phyloP scores from a whole-genome alignment of 805 yeast species.

The Saccharomycopsis schoenii region DNA sequence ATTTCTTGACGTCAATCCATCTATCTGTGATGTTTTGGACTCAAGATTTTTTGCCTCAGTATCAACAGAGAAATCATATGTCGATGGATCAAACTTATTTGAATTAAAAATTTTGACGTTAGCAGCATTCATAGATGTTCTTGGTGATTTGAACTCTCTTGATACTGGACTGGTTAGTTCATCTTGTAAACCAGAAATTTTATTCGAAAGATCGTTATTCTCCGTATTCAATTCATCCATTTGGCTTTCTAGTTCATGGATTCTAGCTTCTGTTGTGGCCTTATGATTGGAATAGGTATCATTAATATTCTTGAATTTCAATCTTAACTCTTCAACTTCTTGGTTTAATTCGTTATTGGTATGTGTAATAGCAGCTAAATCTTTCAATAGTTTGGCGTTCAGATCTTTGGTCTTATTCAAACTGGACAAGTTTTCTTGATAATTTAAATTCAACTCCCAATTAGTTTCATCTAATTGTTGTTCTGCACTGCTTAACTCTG shows the following conservation, averaged over 20 bases:
- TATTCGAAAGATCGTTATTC: slow-evolving; percentile 46
- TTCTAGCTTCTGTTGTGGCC: slow-evolving; percentile 30
- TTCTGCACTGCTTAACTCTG: slow-evolving; percentile 29
- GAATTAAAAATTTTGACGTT: slow-evolving; percentile 20
- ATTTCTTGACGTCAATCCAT: slow-evolving; percentile 31
- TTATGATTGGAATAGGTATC: slow-evolving; percentile 31
- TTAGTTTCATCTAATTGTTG: slow-evolving; percentile 46
- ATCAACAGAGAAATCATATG: not conserved
- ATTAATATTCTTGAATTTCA: slow-evolving; percentile 31
- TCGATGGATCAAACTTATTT: slow-evolving; percentile 25
- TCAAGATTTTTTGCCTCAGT: slow-evolving; percentile 22
- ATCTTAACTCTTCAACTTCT: slow-evolving; percentile 39
- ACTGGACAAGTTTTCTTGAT: slow-evolving; percentile 29
- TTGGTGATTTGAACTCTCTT: not conserved
- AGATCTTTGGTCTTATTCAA: slow-evolving; percentile 32
- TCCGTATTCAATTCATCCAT: slow-evolving; percentile 59
- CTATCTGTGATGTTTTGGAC: slow-evolving; percentile 29
- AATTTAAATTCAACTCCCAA: slow-evolving; percentile 54
- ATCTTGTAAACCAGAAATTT: slow-evolving; percentile 21
- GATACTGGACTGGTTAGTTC: not conserved
- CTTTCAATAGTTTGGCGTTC: slow-evolving; percentile 30
- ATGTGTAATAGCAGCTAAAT: slow-evolving; percentile 32
- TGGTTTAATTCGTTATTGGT: slow-evolving; percentile 30
- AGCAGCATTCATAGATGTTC: slow-evolving; percentile 17
- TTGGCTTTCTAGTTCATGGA: slow-evolving; percentile 38